phyloP scores from a whole-genome alignment of 805 yeast species.

The Scheffersomyces coipomensis region DNA sequence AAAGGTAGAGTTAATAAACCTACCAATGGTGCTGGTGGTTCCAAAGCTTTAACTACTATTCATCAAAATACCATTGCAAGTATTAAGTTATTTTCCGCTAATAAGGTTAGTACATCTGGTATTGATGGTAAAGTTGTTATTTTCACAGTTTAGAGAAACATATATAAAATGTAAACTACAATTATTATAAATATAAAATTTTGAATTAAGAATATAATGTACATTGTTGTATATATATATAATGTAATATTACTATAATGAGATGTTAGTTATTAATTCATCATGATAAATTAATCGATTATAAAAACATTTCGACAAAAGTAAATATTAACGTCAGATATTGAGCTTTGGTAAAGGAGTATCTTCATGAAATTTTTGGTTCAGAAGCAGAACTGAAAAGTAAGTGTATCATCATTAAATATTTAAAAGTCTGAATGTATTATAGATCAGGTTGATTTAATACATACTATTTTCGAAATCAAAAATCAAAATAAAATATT shows the following conservation, averaged over 20 bases:
- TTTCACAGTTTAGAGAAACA: conserved; percentile 44
- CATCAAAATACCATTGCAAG: conserved; percentile 89
- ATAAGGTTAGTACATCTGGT: conserved; percentile 66
- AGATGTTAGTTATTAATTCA: no score
- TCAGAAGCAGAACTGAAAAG: conserved; percentile 98
- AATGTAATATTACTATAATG: no score
- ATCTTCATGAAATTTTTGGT: conserved; percentile 67
- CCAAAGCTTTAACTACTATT: conserved; percentile 58
- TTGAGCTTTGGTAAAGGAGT: conserved; percentile 66
- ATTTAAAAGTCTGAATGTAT: conserved; percentile 1
- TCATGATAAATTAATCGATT: background rate
- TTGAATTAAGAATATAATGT: no score
- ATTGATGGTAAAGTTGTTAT: conserved; percentile 90
- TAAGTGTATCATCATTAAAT: conserved; percentile 60
- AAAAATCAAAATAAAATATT: no score
- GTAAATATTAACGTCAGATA: conserved; percentile 44
- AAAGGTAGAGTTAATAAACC: conserved; percentile 72
- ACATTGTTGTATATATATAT: no score
- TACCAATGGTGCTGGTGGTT: conserved; percentile 20
- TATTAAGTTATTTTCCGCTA: conserved; percentile 47
- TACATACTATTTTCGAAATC: no score
- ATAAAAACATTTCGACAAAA: no score
- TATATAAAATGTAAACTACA: no score
- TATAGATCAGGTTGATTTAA: no score
- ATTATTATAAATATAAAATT: no score